Base-by-base conservation (phyloP, 495 filamentous ascomycete species). In the Lepidopterella palustris region DNA sequence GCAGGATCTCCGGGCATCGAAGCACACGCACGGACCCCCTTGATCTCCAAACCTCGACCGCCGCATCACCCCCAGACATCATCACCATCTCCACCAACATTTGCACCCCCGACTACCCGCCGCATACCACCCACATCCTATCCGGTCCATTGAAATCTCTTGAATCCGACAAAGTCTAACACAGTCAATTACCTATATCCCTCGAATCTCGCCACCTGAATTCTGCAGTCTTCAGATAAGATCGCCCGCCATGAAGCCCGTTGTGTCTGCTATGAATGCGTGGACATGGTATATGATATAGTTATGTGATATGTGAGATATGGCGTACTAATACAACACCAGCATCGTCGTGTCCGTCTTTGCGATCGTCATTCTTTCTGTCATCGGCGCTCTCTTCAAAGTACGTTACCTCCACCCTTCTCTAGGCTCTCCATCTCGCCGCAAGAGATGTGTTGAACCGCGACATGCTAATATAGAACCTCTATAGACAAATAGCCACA, bases 311-410 rank as follows among this genome's bases (percentile, higher is more conserved):
- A 29, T 42, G 23, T 15, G n/a, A 45, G 20, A 23, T 15, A 31
- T 23, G 23, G 50, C 21, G 40, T 28, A 9, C 39, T 59, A 54
- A 32, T 27, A 18, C 1, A 28, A 6, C 27, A 32, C 68, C 58
- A 95, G 91, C 78, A 83, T 92, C 65, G 84, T 95, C 67, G 87
- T 96, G 69, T 96, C 90, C 55, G 68, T 85, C 67, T 92, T 92
- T 70, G 91, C 89, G 27, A 91, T 96, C 66, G 68, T 95, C 66
- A 92, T 96, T 64, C 86, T 96, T 65, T 87, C 85, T 20, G 78
- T 89, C 63, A 85, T 96, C 68, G 90, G 89, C 62, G 73, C 84
- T 50, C 81, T 96, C 68, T 96, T 84, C 78, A 82, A 82, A 66
- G 82, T 86, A 79, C 67, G 76, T 73, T 28, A 5, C 9, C 57